phyloP scores from a whole-genome alignment of 306 rosid genomes.

The Pueraria montana region DNA sequence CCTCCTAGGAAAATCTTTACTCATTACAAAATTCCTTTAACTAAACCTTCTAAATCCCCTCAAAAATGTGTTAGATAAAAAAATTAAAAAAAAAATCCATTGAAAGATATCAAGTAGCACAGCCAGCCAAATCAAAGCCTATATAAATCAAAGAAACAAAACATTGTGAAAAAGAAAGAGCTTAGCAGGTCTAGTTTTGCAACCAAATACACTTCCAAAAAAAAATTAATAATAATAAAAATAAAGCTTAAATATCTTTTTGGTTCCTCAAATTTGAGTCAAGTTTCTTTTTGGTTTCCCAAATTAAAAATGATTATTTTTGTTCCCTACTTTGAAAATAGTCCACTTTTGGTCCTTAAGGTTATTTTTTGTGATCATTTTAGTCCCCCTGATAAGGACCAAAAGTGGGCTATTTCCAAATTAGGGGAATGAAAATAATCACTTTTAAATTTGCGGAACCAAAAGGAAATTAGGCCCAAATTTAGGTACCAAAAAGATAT shows the following conservation, averaged over 20 bases:
- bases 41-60: not conserved
- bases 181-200: slow-evolving; percentile 34
- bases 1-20: not conserved
- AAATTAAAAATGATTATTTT: not conserved
- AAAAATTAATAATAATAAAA: not conserved
- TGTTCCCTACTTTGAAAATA: not conserved
- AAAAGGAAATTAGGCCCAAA: not conserved
- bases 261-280: not conserved
- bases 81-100: not conserved
- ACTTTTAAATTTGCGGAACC: not conserved
- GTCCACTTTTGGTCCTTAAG: not conserved
- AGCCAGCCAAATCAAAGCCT: slow-evolving; percentile 27
- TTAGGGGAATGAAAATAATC: not conserved
- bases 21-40: not conserved
- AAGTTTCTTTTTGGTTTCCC: not conserved
- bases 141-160: slow-evolving; percentile 21
- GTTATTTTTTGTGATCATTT: not conserved
- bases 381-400: not conserved
- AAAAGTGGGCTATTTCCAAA: not conserved
- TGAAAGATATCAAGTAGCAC: slow-evolving; percentile 8
- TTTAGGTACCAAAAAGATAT: not conserved
- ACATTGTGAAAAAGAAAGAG: slow-evolving; percentile 21
- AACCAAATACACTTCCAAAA: slow-evolving; percentile 32
- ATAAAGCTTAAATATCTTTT: not conserved
- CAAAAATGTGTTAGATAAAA: not conserved